Evolutionary conservation across 78 protist genomes (phyloP), one percentile per base, ranked within the genome.

Genomic region (Guillardia theta): DNA sequence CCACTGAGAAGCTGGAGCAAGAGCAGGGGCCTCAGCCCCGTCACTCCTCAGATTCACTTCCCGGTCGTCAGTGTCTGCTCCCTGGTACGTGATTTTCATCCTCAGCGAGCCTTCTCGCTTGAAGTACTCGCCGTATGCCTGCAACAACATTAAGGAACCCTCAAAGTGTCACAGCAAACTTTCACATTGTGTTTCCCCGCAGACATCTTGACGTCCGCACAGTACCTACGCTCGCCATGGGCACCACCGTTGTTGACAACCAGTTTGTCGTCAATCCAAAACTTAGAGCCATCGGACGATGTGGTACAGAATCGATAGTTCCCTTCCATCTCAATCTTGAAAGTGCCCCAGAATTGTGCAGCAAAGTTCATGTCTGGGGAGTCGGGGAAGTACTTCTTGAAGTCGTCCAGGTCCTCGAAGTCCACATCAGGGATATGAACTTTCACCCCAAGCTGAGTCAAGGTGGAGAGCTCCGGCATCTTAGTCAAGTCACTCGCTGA

Each of bases 1-100:
- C 70, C 70, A 58, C 70, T 58, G 70, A 1, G 70, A 58, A 9
- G 70, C 39, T 30, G 21, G 21, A 24, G 21, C 70, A 8, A 30
- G 39, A 30, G 21, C 70, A 8, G 70, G 70, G 39, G 21, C 70
- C 70, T 58, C 70, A 24, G 27, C 70, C 39, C 70, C 70, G 6
- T 70, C 83, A 18, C 83, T 70, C 83, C 83, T 12, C 83, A 70
- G 1, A 43, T 33, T 33, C 83, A 70, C 41, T 1, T 4, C 6
- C 46, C 36, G 33, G 48, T 48, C 90, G 48, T 43, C 90, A 10
- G 90, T 78, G 90, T 78, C 90, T 36, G 90, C 53, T 4, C 90
- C 90, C 1, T 37, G 1, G 90, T 78, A 78, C 0, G 87, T 70
- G 47, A 70, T 43, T 22, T 37, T 15, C 39, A 4, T 0, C 1